Base-by-base conservation (phyloP, 108 stramenopile species). In the Skeletonema costatum region DNA sequence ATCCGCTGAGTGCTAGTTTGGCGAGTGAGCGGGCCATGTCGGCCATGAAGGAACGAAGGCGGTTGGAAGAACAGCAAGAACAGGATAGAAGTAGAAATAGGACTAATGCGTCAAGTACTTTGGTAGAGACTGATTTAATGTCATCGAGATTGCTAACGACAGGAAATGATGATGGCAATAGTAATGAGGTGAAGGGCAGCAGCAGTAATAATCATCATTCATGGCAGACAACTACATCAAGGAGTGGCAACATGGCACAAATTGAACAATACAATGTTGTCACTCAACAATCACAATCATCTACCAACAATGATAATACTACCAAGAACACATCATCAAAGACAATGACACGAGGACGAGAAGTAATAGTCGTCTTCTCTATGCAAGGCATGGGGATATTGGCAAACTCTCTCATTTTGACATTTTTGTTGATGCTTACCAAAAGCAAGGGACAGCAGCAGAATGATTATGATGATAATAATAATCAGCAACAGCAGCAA, bases 331-430 rank as follows among this genome's bases (percentile, higher is more conserved):
- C n/a, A 10, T 25, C 9, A 56, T 56, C 53, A 21, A 56, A 56
- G 53, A 56, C 53, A 25, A 29, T 11, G 11, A 31, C 68, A 19
- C 78, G 86, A 31, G 92, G 92, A 53, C 78, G 79, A 39, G 80
- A 82, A 25, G 87, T 91, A 10, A 86, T 88, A 31, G 59, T 90
- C 17, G 89, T 91, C 2, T 93, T 93, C 70, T 66, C 81, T 32
- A 91, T 88, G 87, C 92, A 93, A 70, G 92, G 92, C 5, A 25
- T 90, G 60, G 92, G 92, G 2, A 90, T 93, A 14, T 88, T 89
- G 66, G 82, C 67, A 50, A 88, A 93, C 42, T 77, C 86, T 2
- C 16, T 90, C n/a, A 68, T 78, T 12, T 64, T 90, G 38, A 80
- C 80, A 4, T 66, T 82, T 70, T 70, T 93, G 25, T 51, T 89